Evolutionary conservation across 139 green algal genomes (phyloP).

Genomic region (Pseudopediastrum boryanum): DNA sequence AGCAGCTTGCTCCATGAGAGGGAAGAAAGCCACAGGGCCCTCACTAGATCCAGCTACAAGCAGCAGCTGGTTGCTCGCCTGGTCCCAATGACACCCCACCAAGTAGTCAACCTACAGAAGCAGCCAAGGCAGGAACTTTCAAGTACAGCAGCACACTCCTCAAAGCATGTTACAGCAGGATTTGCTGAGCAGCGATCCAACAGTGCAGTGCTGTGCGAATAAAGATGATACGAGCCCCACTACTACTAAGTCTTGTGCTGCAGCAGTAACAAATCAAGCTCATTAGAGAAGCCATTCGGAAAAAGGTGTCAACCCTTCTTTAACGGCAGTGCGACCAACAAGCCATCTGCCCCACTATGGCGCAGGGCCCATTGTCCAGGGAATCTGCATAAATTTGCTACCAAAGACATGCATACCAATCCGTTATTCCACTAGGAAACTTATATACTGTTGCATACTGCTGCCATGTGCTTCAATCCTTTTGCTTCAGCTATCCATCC

Average conservation of each 20-base stretch:
- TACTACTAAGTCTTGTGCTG: neutral
- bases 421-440: neutral
- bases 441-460: neutral
- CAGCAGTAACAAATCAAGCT: neutral
- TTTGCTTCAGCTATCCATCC: neutral
- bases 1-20: conserved; percentile 53
- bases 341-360: no score
- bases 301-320: no score
- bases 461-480: neutral
- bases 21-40: conserved; percentile 63
- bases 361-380: no score
- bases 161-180: neutral
- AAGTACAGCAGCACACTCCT: neutral
- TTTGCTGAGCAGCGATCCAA: neutral
- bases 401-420: no score
- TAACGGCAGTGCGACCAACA: no score
- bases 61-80: conserved; percentile 50
- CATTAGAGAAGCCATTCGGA: neutral
- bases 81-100: conserved; percentile 65
- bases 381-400: no score
- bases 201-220: neutral
- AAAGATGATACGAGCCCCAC: neutral
- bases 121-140: neutral
- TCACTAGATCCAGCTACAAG: conserved; percentile 60
- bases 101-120: conserved; percentile 70